A percentile compares a stretch with the other conserved stretches of the same genome.
Evolutionary conservation across 2,329 filamentous ascomycete genomes (phyloP).

Genomic region (Fusarium udum): DNA sequence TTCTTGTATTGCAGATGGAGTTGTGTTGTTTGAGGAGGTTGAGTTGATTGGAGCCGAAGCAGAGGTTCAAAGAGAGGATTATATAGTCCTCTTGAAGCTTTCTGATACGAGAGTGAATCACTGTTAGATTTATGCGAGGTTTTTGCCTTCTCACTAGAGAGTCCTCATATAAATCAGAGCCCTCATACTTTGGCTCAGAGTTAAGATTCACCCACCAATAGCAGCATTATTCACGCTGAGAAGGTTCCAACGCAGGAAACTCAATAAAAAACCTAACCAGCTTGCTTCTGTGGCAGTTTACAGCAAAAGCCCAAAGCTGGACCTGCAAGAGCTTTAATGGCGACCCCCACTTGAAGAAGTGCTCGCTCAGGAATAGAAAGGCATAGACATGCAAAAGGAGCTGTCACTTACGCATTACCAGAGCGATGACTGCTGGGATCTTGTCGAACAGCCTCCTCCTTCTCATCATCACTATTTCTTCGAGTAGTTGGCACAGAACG

Average conservation of each 20-base stretch:
- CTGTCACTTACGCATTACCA: slow-evolving; percentile 77
- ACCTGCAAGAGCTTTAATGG: neutral
- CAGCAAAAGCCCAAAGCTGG: neutral
- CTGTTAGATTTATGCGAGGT: neutral
- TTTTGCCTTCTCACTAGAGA: slow-evolving; percentile 16
- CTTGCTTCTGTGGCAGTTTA: neutral
- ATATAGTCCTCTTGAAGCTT: slow-evolving; percentile 16
- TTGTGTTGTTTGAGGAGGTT: neutral
- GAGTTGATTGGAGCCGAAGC: neutral
- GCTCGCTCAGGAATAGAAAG: neutral
- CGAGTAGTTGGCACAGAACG: slow-evolving; percentile 87
- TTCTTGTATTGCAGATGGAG: neutral
- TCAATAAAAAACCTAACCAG: neutral
- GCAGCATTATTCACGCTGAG: neutral
- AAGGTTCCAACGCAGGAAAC: neutral
- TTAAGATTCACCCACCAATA: neutral
- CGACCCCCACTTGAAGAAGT: slow-evolving; percentile 16
- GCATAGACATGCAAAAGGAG: neutral
- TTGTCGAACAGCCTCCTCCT: slow-evolving; percentile 76
- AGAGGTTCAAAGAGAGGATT: slow-evolving; percentile 1
- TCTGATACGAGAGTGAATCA: slow-evolving; percentile 25
- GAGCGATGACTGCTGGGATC: slow-evolving; percentile 77
- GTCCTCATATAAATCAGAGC: neutral
- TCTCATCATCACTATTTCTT: slow-evolving; percentile 91
- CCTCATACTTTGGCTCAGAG: neutral